A percentile compares a stretch with the other conserved stretches of the same genome.
These are phyloP conservation scores for Phytophthora crassamura DNA, from an alignment of 352 stramenopile species.

Conservation along the genomic window DNA sequence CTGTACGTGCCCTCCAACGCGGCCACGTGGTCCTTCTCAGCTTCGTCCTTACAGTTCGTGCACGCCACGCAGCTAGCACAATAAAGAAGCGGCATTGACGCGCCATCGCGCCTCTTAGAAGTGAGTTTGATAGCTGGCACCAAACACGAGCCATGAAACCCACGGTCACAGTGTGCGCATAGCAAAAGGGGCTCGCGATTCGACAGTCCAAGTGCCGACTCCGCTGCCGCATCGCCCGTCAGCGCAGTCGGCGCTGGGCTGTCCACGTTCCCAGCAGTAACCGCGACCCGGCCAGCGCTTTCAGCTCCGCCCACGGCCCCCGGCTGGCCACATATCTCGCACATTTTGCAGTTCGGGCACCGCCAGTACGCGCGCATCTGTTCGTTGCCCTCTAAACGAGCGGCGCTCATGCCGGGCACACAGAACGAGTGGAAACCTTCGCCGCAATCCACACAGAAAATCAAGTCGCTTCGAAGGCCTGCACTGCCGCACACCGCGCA, in stretches of 20 bases:
- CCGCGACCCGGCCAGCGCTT: conserved; percentile 11
- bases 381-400: conserved; percentile 41
- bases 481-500: conserved; percentile 92
- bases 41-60: conserved; percentile 47
- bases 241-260: conserved; percentile 5
- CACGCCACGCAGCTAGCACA: conserved; percentile 77
- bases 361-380: conserved; percentile 88
- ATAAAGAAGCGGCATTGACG: conserved; percentile 45
- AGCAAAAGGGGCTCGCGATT: conserved; percentile 37
- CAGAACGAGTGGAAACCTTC: conserved; percentile 96
- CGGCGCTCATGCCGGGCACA: conserved; percentile 48
- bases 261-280: conserved; percentile 33
- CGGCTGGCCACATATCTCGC: conserved; percentile 90
- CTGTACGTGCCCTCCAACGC: conserved; percentile 63
- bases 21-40: conserved; percentile 34
- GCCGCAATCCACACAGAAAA: conserved; percentile 97
- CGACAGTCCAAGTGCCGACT: conserved; percentile 7
- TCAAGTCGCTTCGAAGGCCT: conserved; percentile 75
- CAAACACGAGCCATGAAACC: conserved; percentile 64
- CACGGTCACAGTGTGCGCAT: conserved; percentile 60
- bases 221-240: conserved; percentile 6
- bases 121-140: conserved; percentile 44
- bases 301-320: conserved; percentile 27
- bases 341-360: conserved; percentile 97
- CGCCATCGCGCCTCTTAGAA: conserved; percentile 18